Evolutionary conservation across 768 basidiomycete species (phyloP).

Genomic region (Roridomyces roridus): DNA sequence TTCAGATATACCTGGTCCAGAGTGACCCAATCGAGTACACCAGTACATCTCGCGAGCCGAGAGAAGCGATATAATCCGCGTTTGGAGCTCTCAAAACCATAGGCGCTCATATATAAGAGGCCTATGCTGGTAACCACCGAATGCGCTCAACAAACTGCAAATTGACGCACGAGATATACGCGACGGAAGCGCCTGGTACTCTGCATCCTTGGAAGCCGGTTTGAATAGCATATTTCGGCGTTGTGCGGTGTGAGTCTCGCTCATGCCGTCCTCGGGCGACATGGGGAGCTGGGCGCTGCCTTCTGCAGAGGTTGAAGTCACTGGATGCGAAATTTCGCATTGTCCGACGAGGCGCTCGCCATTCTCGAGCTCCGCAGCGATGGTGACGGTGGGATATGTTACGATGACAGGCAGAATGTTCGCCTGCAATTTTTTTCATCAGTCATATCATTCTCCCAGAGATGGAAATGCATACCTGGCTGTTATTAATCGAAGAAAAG

Average conservation of each 20-base stretch:
- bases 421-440: too few relatives aligned
- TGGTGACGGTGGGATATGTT: constrained; percentile 93
- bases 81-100: constrained; percentile 93
- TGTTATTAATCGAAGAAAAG: constrained; percentile 90
- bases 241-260: constrained; percentile 49
- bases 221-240: constrained; percentile 73
- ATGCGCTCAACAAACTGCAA: not conserved
- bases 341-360: constrained; percentile 85
- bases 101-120: constrained; percentile 88
- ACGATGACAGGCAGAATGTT: constrained; percentile 90
- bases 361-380: constrained; percentile 87
- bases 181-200: constrained; percentile 62
- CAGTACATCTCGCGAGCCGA: constrained; percentile 67
- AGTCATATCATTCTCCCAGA: too few relatives aligned
- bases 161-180: constrained; percentile 30
- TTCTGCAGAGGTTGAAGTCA: too few relatives aligned
- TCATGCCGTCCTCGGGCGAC: constrained; percentile 62
- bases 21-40: constrained; percentile 95
- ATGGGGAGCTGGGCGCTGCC: constrained; percentile 31
- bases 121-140: constrained; percentile 44
- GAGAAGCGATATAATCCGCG: constrained; percentile 71
- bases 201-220: constrained; percentile 54
- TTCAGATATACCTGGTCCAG: constrained; percentile 87
- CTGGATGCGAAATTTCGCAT: constrained; percentile 91
- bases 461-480: too few relatives aligned